A percentile compares a stretch with the other conserved stretches of the same genome.
phyloP scores from a whole-genome alignment of 139 green algal species.

The Gonium pectorale region DNA sequence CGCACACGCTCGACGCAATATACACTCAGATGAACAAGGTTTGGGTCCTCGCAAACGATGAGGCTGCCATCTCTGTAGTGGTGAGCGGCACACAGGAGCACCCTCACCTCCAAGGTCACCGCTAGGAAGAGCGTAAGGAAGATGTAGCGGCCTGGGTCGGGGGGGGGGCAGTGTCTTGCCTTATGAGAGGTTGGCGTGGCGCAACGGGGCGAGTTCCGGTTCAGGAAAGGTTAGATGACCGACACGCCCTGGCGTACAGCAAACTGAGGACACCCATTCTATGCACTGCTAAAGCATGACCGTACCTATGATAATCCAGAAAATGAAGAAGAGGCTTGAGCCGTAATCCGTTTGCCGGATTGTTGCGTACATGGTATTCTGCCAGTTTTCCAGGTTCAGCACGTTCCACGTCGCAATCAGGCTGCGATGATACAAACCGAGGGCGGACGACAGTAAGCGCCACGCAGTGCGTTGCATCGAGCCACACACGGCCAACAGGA shows the following conservation, averaged over 20 bases:
- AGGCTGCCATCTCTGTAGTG: too few relatives aligned
- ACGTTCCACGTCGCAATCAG: slow-evolving; percentile 35
- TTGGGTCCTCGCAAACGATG: too few relatives aligned
- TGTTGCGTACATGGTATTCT: slow-evolving; percentile 67
- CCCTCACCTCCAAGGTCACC: slow-evolving; percentile 75
- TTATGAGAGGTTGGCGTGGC: not conserved
- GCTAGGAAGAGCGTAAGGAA: slow-evolving; percentile 82
- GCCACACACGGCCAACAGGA: too few relatives aligned
- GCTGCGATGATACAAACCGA: not conserved
- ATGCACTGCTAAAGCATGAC: too few relatives aligned
- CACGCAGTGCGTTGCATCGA: too few relatives aligned
- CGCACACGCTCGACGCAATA: too few relatives aligned
- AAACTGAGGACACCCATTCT: too few relatives aligned
- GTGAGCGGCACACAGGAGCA: too few relatives aligned
- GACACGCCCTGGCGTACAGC: too few relatives aligned
- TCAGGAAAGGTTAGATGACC: too few relatives aligned
- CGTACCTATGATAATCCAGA: slow-evolving; percentile 78
- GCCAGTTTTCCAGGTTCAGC: slow-evolving; percentile 82
- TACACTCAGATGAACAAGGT: too few relatives aligned
- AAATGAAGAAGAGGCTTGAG: slow-evolving; percentile 72
- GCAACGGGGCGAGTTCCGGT: too few relatives aligned
- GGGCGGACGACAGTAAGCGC: not conserved
- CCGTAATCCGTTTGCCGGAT: slow-evolving; percentile 65
- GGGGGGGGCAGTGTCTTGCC: not conserved
- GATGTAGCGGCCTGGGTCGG: slow-evolving; percentile 70